A percentile compares a stretch with the other conserved stretches of the same genome.
Conservation (phyloP, 1,139 yeast species). For the Blastobotrys malaysiensis region DNA sequence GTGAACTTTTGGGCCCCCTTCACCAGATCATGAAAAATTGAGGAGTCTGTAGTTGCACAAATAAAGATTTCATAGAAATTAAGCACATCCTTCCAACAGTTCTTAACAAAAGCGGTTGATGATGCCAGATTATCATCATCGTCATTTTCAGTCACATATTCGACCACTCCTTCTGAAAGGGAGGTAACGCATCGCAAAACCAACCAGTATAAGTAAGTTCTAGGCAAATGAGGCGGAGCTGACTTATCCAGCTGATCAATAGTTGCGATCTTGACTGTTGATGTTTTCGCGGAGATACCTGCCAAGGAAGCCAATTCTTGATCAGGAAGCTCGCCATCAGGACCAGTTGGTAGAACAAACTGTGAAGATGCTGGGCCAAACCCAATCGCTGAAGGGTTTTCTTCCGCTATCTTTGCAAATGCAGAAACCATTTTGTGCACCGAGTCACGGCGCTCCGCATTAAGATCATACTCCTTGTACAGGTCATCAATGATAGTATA, state of each 20-base stretch:
- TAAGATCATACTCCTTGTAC: constrained; percentile 57
- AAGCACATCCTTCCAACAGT: constrained; percentile 45
- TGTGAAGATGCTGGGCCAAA: constrained; percentile 21
- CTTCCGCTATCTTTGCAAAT: constrained; percentile 29
- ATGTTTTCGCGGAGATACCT: constrained; percentile 27
- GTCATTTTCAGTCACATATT: constrained; percentile 24
- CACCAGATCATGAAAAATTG: constrained; percentile 56
- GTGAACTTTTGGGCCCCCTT: constrained; percentile 74
- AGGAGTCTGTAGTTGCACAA: constrained; percentile 63
- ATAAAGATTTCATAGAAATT: constrained; percentile 49
- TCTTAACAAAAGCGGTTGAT: constrained; percentile 36
- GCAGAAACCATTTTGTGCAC: constrained; percentile 53
- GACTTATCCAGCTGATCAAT: constrained; percentile 73
- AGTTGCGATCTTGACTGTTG: constrained; percentile 49
- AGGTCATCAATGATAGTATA: constrained; percentile 47
- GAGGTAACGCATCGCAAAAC: constrained; percentile 49
- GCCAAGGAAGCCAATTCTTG: constrained; percentile 15
- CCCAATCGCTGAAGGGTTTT: constrained; percentile 24
- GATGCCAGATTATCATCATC: constrained; percentile 11
- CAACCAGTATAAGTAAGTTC: constrained; percentile 57
- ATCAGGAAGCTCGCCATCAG: constrained; percentile 11
- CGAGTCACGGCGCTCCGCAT: constrained; percentile 54
- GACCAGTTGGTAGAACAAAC: constrained; percentile 12
- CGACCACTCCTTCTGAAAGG: constrained; percentile 66
- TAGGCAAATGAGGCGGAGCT: constrained; percentile 62